These are phyloP conservation scores for Cercophora sp. DNA, from an alignment of 495 filamentous ascomycete species.

Conservation along the genomic window DNA sequence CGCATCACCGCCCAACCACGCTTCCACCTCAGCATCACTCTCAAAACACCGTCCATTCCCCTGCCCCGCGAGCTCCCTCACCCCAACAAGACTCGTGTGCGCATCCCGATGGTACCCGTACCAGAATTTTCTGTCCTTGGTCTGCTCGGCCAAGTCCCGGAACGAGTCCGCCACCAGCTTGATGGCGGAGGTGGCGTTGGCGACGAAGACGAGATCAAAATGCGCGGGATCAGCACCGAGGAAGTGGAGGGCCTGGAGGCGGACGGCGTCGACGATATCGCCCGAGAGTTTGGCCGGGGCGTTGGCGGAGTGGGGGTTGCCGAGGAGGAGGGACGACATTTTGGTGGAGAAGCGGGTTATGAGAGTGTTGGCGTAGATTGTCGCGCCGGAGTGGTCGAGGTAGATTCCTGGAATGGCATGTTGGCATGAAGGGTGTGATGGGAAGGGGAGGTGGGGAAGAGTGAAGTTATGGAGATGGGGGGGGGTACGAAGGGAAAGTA, in stretches of 20 bases:
- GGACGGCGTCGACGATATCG: conserved; percentile 54
- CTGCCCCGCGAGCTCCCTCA: conserved; percentile 54
- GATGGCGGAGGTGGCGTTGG: conserved; percentile 87
- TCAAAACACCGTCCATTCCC: conserved; percentile 55
- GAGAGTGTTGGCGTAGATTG: conserved; percentile 62
- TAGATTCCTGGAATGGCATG: conserved; percentile 44
- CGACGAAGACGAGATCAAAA: conserved; percentile 86
- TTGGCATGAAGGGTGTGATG: background rate
- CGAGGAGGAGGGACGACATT: conserved; percentile 57
- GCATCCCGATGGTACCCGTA: conserved; percentile 73
- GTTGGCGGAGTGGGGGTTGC: conserved; percentile 74
- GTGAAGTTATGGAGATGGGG: too few relatives aligned
- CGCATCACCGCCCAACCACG: conserved; percentile 50
- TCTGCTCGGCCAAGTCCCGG: conserved; percentile 48
- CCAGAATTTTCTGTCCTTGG: conserved; percentile 49
- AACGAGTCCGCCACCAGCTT: conserved; percentile 73
- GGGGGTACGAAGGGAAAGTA: too few relatives aligned
- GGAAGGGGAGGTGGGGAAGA: too few relatives aligned
- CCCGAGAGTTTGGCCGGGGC: conserved; percentile 59
- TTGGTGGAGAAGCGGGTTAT: conserved; percentile 55
- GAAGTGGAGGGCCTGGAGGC: conserved; percentile 66
- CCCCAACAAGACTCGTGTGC: conserved; percentile 71
- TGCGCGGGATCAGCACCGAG: conserved; percentile 79
- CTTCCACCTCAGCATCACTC: conserved; percentile 61
- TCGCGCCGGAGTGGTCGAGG: conserved; percentile 74